Conservation (phyloP, 2,329 filamentous ascomycete species). For the Fusarium tjaetaba region DNA sequence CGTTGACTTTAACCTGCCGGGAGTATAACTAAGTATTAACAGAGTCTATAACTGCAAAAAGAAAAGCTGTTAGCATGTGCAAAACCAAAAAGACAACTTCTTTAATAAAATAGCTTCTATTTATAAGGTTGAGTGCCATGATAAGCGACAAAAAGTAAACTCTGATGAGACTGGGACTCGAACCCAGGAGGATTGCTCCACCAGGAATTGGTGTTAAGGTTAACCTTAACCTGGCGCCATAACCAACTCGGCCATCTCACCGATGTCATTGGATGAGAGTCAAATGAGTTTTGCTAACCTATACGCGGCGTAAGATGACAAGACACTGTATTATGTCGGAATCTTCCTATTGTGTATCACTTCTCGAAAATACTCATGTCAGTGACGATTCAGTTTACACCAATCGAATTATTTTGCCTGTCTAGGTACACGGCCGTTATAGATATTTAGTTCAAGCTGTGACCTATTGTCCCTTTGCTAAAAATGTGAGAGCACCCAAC, state of each 20-base stretch:
- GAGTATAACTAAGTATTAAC: background rate
- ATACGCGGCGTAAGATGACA: accelerated
- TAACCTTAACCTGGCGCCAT: constrained; percentile 50
- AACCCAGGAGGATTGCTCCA: constrained; percentile 51
- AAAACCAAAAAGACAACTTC: background rate
- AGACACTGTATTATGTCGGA: accelerated
- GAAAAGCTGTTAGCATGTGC: accelerated
- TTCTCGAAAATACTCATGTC: background rate
- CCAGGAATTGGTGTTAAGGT: constrained; percentile 45
- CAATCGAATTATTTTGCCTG: accelerated
- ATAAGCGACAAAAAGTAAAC: background rate
- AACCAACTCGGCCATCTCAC: constrained; percentile 51
- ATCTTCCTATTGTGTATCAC: accelerated
- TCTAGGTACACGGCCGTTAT: no score
- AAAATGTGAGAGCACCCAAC: background rate
- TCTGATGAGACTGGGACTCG: constrained; percentile 49
- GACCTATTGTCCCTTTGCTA: background rate
- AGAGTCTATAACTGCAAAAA: background rate
- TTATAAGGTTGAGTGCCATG: background rate
- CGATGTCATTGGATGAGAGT: constrained; percentile 10
- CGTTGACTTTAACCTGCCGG: accelerated
- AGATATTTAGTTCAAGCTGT: background rate
- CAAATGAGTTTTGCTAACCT: accelerated
- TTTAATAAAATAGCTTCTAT: background rate
- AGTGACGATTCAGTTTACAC: accelerated